phyloP scores from a whole-genome alignment of 2,329 filamentous ascomycete genomes.

The Cladosporium halotolerans region DNA sequence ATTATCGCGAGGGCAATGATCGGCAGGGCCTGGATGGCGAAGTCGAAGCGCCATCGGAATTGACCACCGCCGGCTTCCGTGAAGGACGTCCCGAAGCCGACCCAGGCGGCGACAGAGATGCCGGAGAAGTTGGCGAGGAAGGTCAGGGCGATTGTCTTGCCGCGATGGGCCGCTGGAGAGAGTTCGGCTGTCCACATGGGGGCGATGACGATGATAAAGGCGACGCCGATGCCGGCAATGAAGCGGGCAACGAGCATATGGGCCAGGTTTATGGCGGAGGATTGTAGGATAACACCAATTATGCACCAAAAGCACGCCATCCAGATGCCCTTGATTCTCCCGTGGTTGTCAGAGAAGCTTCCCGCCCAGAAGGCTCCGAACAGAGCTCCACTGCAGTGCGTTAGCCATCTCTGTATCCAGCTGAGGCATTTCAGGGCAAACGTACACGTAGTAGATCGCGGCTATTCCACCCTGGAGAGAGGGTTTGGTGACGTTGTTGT shows the following conservation, averaged over 20 bases:
- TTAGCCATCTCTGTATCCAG: not conserved
- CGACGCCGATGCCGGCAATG: conserved; percentile 15
- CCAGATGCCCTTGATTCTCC: conserved; percentile 24
- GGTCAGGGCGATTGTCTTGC: conserved; percentile 13
- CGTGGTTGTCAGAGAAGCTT: conserved; percentile 11
- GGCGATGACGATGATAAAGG: conserved; percentile 14
- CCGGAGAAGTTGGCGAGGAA: conserved; percentile 13
- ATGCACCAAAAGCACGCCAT: conserved; percentile 22
- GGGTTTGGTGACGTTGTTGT: conserved; percentile 19
- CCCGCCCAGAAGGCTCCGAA: conserved; percentile 17
- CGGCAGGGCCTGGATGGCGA: conserved; percentile 16
- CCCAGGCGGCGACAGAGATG: conserved; percentile 17
- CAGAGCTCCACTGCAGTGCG: conserved; percentile 9
- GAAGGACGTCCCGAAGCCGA: conserved; percentile 17
- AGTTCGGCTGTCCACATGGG: conserved; percentile 15
- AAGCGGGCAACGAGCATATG: conserved; percentile 16
- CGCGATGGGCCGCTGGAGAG: conserved; percentile 17
- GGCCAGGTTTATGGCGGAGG: conserved; percentile 9
- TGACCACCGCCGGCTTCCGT: conserved; percentile 16
- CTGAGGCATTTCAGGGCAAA: not conserved
- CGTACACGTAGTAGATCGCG: conserved; percentile 12
- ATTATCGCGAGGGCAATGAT: conserved; percentile 8
- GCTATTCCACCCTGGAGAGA: conserved; percentile 12
- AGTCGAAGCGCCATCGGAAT: conserved; percentile 19
- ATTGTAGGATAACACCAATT: conserved; percentile 5